Evolutionary conservation across 768 basidiomycete genomes (phyloP).

Genomic region (Suillus variegatus): DNA sequence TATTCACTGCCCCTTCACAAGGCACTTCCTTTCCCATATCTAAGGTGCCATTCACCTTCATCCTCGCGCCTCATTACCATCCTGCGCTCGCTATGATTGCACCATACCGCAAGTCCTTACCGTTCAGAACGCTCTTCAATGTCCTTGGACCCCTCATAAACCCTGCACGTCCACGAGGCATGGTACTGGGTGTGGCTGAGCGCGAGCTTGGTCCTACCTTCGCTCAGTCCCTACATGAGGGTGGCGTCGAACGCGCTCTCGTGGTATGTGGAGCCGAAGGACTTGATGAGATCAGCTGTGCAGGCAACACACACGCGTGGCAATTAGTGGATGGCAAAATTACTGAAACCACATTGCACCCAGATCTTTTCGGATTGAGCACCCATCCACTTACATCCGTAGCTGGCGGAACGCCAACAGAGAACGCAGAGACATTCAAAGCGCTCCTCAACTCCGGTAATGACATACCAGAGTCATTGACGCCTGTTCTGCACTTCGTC

Average conservation of each 20-base stretch:
- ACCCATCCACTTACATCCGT: slow-evolving; percentile 72
- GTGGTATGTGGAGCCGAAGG: slow-evolving; percentile 93
- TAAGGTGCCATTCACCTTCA: slow-evolving; percentile 83
- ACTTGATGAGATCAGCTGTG: slow-evolving; percentile 94
- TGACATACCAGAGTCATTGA: slow-evolving; percentile 54
- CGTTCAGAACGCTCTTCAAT: slow-evolving; percentile 97
- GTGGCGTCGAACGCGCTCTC: slow-evolving; percentile 79
- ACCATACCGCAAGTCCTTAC: slow-evolving; percentile 82
- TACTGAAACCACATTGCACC: slow-evolving; percentile 61
- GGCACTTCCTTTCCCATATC: slow-evolving; percentile 47
- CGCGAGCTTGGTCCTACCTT: slow-evolving; percentile 80
- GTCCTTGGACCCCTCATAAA: slow-evolving; percentile 92
- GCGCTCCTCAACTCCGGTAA: slow-evolving; percentile 60
- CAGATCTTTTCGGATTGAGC: slow-evolving; percentile 75
- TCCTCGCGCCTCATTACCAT: slow-evolving; percentile 93
- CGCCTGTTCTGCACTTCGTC: slow-evolving; percentile 81
- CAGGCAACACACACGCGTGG: slow-evolving; percentile 86
- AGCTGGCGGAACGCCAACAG: slow-evolving; percentile 65
- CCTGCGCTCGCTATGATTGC: slow-evolving; percentile 80
- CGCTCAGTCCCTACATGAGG: slow-evolving; percentile 68
- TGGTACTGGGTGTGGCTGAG: slow-evolving; percentile 91
- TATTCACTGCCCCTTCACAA: slow-evolving; percentile 63
- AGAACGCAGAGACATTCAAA: slow-evolving; percentile 79
- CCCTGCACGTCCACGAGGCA: slow-evolving; percentile 81
- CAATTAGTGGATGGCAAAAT: slow-evolving; percentile 72